Percentiles rank a stretch among this genome's conserved stretches.
Evolutionary conservation across 768 basidiomycete genomes (phyloP).

Genomic region (Tulasnella sp.): DNA sequence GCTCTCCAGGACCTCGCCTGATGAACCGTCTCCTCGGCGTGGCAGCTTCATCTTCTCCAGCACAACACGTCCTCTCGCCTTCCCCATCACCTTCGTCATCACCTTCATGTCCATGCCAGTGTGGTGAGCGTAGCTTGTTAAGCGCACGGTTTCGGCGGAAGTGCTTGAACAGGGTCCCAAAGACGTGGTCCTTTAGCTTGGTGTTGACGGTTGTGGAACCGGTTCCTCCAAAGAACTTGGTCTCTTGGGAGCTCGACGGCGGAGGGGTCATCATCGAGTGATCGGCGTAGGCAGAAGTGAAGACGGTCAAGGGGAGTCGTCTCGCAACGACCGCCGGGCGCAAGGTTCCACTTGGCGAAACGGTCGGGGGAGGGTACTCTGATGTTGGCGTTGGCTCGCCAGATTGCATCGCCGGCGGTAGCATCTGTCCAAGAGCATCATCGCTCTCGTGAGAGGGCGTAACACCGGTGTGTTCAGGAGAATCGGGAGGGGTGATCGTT

Average conservation of each 20-base stretch:
- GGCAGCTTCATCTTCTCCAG: background rate
- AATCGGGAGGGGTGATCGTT: background rate
- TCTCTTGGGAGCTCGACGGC: conserved; percentile 20
- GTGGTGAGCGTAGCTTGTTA: background rate
- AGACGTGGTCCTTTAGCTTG: conserved; percentile 90
- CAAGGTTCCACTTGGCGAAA: background rate
- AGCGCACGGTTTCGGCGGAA: conserved; percentile 40
- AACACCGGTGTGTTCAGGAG: background rate
- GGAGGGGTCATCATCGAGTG: conserved; percentile 9
- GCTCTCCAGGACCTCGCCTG: conserved; percentile 34
- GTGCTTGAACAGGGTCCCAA: conserved; percentile 75
- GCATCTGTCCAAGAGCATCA: background rate
- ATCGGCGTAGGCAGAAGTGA: background rate
- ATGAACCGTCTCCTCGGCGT: conserved; percentile 35
- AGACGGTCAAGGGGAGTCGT: background rate
- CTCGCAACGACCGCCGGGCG: background rate
- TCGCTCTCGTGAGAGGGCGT: background rate
- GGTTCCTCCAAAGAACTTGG: conserved; percentile 72
- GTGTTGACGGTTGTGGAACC: conserved; percentile 93
- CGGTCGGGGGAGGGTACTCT: background rate
- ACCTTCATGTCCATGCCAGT: background rate
- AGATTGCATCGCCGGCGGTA: background rate
- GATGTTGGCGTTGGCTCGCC: background rate
- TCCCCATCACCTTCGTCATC: conserved; percentile 1
- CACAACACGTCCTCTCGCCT: background rate